Base-by-base conservation (phyloP, 2,329 filamentous ascomycete genomes). In the Colletotrichum sp. region DNA sequence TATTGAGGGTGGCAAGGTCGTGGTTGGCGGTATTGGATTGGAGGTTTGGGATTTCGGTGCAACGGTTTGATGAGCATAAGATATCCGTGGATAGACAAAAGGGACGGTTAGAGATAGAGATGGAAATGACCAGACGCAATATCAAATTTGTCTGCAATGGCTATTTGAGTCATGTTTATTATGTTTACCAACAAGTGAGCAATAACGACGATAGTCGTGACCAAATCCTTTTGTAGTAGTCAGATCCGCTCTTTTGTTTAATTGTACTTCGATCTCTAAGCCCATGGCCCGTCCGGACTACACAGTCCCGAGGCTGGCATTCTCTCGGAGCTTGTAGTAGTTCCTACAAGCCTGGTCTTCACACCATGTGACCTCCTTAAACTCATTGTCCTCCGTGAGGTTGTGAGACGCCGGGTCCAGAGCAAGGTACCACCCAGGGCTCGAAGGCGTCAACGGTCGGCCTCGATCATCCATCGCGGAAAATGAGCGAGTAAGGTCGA, bases 1-100 rank as follows among this genome's bases (percentile, higher is more conserved):
- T 30, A 78, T 90, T 30, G 65, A 44, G 21, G 39, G 21, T 16
- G 65, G 49, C 12, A 83, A 78, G 28, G 66, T 88, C 21, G 80
- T 89, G 69, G 82, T 89, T 3, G 87, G 83, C 3, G 88, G 88
- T 4, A 86, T 89, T 26, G 88, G 88, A 2, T 81, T 89, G 79
- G 88, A 90, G 81, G 78, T 85, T 13, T 89, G 88, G 88, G 60
- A 70, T 49, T 79, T 62, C 62, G 75, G 28, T 24, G 59, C 39
- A 26, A 55, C 57, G 44, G 16, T 65, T 10, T 75, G 30, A 66
- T 15, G 18, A 64, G 32, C 60, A 32, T 36, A 24, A 15, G 18
- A 64, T 16, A 26, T 64, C 32, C 24, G 24, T 26, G 34, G 15
- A 64, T 64, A 64, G 21, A 64, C 8, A 36, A 28, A 64, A 15